Evolutionary conservation across 345 rosid species (phyloP).

Genomic region (Eucalyptus albens): DNA sequence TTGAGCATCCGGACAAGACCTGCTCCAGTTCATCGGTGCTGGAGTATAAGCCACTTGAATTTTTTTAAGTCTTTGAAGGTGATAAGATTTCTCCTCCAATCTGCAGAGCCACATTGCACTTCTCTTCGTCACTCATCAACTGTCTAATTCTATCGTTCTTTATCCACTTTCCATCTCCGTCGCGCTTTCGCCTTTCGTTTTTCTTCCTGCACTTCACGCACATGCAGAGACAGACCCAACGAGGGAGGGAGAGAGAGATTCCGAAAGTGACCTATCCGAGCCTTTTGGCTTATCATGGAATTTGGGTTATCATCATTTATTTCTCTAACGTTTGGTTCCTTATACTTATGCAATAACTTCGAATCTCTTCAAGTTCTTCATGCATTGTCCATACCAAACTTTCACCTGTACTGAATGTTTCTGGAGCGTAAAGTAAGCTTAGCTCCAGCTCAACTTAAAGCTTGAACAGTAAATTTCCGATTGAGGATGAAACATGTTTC

Average conservation of each 20-base stretch:
- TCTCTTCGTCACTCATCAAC: neutral
- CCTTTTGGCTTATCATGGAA: neutral
- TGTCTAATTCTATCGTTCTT: neutral
- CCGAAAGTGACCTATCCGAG: neutral
- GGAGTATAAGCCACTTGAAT: neutral
- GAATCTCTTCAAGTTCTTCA: neutral
- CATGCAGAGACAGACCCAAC: neutral
- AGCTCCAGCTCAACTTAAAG: neutral
- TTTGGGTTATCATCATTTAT: neutral
- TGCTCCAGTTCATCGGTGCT: neutral
- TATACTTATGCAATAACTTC: neutral
- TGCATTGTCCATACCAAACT: neutral
- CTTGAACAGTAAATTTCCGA: neutral
- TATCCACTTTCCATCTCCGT: neutral
- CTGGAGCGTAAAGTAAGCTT: neutral
- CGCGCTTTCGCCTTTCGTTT: neutral
- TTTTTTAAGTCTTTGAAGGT: neutral
- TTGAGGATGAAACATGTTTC: neutral
- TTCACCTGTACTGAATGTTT: neutral
- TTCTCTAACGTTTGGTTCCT: neutral
- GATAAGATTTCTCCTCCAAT: neutral
- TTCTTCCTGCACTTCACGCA: neutral
- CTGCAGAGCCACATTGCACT: neutral
- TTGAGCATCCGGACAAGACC: neutral
- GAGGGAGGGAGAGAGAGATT: neutral